These are phyloP conservation scores for Myriosclerotinia duriaeana DNA, from an alignment of 2,329 filamentous ascomycete genomes.

Conservation along the genomic window DNA sequence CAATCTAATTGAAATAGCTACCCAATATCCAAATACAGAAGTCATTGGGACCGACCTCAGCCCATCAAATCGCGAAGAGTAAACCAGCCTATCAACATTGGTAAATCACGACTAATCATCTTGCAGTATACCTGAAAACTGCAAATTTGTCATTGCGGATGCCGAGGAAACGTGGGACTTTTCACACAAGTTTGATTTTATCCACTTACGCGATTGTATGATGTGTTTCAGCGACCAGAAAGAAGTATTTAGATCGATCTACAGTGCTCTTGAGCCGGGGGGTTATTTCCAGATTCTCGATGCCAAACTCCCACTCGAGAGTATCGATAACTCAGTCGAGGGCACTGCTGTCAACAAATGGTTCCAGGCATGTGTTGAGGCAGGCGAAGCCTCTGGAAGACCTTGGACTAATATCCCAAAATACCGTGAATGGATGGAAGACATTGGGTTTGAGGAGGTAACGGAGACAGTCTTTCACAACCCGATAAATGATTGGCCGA, in stretches of 20 bases:
- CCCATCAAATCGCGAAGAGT: constrained; percentile 5
- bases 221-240: constrained; percentile 28
- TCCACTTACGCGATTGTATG: constrained; percentile 42
- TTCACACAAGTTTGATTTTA: constrained; percentile 50
- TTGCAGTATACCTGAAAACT: constrained; percentile 22
- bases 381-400: constrained; percentile 24
- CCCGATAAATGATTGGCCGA: constrained; percentile 55
- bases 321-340: constrained; percentile 29
- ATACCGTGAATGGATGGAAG: constrained; percentile 33
- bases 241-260: constrained; percentile 23
- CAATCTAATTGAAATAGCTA: constrained; percentile 12
- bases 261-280: constrained; percentile 26
- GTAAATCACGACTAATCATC: background rate
- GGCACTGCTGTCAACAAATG: constrained; percentile 32
- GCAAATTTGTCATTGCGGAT: constrained; percentile 51
- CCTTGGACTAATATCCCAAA: constrained; percentile 26
- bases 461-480: constrained; percentile 53
- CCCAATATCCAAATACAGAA: constrained; percentile 6
- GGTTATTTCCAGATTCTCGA: constrained; percentile 29
- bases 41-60: constrained; percentile 19
- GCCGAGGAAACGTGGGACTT: constrained; percentile 50
- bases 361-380: constrained; percentile 27
- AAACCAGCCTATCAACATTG: background rate
- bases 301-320: constrained; percentile 23
- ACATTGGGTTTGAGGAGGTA: constrained; percentile 56